A percentile compares a stretch with the other conserved stretches of the same genome.
Evolutionary conservation across 2,329 filamentous ascomycete species (phyloP).

Genomic region (Ceratocystiopsis sp.): DNA sequence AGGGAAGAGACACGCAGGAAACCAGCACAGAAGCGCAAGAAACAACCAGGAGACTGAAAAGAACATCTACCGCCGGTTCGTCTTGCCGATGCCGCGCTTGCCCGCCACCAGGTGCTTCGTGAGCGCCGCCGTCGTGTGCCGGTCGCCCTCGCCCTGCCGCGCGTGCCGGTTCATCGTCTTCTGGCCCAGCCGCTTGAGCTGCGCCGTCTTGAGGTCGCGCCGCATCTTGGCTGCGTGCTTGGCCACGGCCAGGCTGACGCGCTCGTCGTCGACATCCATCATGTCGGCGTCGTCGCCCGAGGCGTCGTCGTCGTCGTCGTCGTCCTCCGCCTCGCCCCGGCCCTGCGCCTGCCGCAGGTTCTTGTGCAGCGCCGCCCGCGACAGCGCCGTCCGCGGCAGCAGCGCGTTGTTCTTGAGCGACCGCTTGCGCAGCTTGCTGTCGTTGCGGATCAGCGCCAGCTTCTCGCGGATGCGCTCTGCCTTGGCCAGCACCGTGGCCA

Average conservation of each 20-base stretch:
- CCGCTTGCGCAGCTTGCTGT: slow-evolving; percentile 77
- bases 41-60: not conserved
- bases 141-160: slow-evolving; percentile 88
- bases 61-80: slow-evolving; percentile 45
- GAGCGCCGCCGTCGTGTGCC: slow-evolving; percentile 66
- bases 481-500: slow-evolving; percentile 51
- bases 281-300: slow-evolving; percentile 48
- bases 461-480: slow-evolving; percentile 93
- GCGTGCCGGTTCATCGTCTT: slow-evolving; percentile 99
- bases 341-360: slow-evolving; percentile 1
- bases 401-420: slow-evolving; percentile 91
- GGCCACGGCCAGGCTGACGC: slow-evolving; percentile 19
- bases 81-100: slow-evolving; percentile 90
- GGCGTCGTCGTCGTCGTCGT: slow-evolving; percentile 46
- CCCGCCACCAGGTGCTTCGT: slow-evolving; percentile 84
- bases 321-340: slow-evolving; percentile 11
- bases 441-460: slow-evolving; percentile 80
- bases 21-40: not conserved
- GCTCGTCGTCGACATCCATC: slow-evolving; percentile 55
- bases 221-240: slow-evolving; percentile 44
- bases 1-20: not conserved
- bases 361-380: slow-evolving; percentile 43
- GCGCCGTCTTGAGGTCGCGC: slow-evolving; percentile 57
- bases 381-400: slow-evolving; percentile 55
- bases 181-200: slow-evolving; percentile 76